Conservation (phyloP, 345 rosid species). For the Melaleuca alternifolia region DNA sequence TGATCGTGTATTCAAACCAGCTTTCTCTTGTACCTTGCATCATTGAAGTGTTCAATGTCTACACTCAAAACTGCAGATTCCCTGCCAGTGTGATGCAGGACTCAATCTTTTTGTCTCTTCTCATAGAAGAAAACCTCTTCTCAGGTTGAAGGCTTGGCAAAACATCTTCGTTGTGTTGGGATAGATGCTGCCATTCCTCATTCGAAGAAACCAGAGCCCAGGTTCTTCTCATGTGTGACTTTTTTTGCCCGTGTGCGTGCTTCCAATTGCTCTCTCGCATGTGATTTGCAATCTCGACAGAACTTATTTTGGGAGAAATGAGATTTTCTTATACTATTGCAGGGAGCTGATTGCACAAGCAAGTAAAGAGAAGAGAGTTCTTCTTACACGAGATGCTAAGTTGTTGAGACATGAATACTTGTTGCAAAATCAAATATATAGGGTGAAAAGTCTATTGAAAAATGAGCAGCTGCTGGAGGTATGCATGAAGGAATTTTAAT, state of each 20-base stretch:
- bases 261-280: neutral
- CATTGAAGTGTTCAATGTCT: neutral
- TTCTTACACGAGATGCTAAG: conserved; percentile 86
- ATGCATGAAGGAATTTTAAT: neutral
- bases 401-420: conserved; percentile 69
- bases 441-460: conserved; percentile 75
- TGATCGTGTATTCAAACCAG: neutral
- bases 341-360: conserved; percentile 86
- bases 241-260: neutral
- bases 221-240: conserved; percentile 14
- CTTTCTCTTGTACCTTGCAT: neutral
- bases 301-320: neutral
- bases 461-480: conserved; percentile 95
- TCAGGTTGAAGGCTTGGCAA: conserved; percentile 94
- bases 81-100: neutral
- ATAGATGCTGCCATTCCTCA: conserved; percentile 78
- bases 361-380: conserved; percentile 60
- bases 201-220: conserved; percentile 63
- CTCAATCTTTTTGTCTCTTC: neutral
- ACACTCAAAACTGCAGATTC: neutral
- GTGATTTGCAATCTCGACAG: neutral
- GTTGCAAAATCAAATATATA: conserved; percentile 64
- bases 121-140: neutral
- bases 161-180: conserved; percentile 90
- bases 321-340: conserved; percentile 1